These are phyloP conservation scores for Carex arenaria DNA, from an alignment of 202 grass and related monocot genomes.

Conservation along the genomic window DNA sequence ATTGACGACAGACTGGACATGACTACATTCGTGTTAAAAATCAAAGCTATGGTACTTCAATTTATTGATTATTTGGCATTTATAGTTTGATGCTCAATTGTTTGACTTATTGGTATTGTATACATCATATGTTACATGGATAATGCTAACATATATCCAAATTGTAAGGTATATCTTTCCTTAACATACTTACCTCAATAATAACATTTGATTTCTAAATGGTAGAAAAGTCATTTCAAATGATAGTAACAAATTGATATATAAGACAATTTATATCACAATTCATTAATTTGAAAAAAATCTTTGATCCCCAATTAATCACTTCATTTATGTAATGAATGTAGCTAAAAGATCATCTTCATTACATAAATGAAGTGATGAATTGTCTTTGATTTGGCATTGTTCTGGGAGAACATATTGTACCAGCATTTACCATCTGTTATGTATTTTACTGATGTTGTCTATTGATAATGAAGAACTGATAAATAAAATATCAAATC, in stretches of 20 bases:
- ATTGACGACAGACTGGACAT: slow-evolving; percentile 51
- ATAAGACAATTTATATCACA: neutral
- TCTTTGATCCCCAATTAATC: neutral
- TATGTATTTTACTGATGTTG: neutral
- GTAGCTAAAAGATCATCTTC: neutral
- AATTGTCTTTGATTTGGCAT: neutral
- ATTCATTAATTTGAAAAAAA: neutral
- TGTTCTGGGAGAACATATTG: neutral
- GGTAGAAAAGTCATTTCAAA: neutral
- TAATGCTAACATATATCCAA: too few relatives aligned
- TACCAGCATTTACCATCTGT: neutral
- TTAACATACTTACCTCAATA: neutral
- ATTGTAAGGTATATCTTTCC: neutral
- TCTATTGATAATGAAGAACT: neutral
- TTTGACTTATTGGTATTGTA: neutral
- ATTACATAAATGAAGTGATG: neutral
- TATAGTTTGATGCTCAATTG: neutral
- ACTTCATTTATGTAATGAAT: neutral
- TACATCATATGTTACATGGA: neutral
- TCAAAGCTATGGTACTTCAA: slow-evolving; percentile 70
- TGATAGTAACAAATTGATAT: neutral
- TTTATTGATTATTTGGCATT: neutral
- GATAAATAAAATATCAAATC: neutral
- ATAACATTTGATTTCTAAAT: neutral
- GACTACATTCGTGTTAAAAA: slow-evolving; percentile 56